phyloP scores from a whole-genome alignment of 1,139 yeast species.

The Saccharomycopsis hybrid region DNA sequence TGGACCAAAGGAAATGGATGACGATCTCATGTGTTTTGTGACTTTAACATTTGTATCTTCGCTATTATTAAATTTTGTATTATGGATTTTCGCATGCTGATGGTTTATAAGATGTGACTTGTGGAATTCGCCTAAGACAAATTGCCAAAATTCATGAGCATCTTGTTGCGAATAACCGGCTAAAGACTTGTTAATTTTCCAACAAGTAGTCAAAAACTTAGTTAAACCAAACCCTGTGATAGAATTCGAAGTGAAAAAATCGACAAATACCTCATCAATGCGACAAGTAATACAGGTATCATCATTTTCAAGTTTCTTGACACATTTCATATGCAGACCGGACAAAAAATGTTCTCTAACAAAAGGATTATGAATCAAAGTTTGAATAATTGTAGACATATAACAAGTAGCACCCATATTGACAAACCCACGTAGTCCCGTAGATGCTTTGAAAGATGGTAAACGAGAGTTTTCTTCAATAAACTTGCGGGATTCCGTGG shows the following conservation, averaged over 20 bases:
- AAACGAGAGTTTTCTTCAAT: constrained; percentile 32
- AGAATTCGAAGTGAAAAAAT: constrained; percentile 31
- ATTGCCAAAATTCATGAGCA: constrained; percentile 97
- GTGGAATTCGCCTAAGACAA: constrained; percentile 79
- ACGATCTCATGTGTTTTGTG: constrained; percentile 16
- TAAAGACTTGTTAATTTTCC: constrained; percentile 74
- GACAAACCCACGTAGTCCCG: constrained; percentile 80
- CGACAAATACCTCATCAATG: constrained; percentile 67
- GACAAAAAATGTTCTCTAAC: constrained; percentile 70
- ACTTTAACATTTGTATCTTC: constrained; percentile 17
- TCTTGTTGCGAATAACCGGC: constrained; percentile 97
- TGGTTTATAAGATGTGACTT: constrained; percentile 24
- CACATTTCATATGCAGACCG: constrained; percentile 49
- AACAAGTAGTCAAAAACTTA: constrained; percentile 66
- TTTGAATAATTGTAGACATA: constrained; percentile 85
- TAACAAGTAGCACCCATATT: constrained; percentile 97
- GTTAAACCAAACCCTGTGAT: constrained; percentile 70
- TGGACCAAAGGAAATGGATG: constrained; percentile 22
- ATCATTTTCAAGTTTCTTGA: constrained; percentile 29
- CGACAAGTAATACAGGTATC: constrained; percentile 71
- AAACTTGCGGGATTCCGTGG: constrained; percentile 21
- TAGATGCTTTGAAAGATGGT: constrained; percentile 58
- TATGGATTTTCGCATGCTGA: too few species aligned
- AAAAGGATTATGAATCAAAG: constrained; percentile 82
- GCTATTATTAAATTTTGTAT: too few species aligned